Conservation (phyloP, 2,329 filamentous ascomycete genomes). For the Juglanconis sp. region DNA sequence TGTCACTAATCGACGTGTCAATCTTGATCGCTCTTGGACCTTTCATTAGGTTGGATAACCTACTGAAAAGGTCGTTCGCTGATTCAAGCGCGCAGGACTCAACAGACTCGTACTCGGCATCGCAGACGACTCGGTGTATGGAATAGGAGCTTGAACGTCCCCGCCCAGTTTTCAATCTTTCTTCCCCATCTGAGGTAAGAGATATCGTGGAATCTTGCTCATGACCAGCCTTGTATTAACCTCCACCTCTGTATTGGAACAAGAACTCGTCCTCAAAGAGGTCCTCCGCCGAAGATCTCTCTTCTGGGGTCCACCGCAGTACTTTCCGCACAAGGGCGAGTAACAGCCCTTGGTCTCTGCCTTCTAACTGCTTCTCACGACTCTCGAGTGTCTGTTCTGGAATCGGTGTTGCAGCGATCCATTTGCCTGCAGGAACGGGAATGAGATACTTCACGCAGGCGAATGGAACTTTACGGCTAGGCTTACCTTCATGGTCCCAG, state of each 20-base stretch:
- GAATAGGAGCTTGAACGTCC: no score
- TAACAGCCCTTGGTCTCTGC: conserved; percentile 23
- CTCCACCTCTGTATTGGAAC: not conserved
- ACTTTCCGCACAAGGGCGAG: conserved; percentile 22
- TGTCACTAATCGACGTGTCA: no score
- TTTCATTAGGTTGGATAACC: no score
- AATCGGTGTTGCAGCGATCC: conserved; percentile 25
- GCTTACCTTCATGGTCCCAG: conserved; percentile 24
- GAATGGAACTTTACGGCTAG: not conserved
- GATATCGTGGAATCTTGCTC: no score
- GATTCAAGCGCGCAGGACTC: no score
- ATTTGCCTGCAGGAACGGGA: conserved; percentile 22
- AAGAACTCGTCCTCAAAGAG: conserved; percentile 22
- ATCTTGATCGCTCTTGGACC: no score
- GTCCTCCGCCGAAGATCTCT: conserved; percentile 24
- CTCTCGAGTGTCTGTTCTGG: conserved; percentile 25
- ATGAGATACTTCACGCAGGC: not conserved
- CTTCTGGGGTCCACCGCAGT: conserved; percentile 26
- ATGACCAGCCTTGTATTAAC: not conserved
- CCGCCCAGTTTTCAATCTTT: no score
- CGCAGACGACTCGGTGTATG: no score
- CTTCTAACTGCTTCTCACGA: conserved; percentile 22
- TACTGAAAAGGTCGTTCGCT: no score
- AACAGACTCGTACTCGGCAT: no score
- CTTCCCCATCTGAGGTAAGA: no score